Conservation (phyloP, 805 yeast genomes). For the Priceomyces medius region DNA sequence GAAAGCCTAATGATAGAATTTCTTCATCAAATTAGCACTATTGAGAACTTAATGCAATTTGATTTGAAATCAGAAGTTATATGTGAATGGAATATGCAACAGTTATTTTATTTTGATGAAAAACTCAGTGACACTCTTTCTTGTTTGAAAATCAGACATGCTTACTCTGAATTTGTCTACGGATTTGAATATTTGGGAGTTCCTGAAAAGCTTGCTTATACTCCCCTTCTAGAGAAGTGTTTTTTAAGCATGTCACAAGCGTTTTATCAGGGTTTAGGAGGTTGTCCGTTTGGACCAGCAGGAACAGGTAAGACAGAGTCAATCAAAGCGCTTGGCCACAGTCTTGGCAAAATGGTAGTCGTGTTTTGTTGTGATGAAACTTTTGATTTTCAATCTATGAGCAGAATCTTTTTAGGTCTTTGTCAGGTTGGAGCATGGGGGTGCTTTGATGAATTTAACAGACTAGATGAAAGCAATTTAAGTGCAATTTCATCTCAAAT, state of each 20-base stretch:
- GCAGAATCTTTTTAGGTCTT: slow-evolving; percentile 73
- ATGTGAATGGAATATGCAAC: slow-evolving; percentile 52
- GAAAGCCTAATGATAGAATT: slow-evolving; percentile 68
- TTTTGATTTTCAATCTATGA: slow-evolving; percentile 77
- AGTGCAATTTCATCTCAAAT: slow-evolving; percentile 85
- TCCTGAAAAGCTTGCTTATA: slow-evolving; percentile 69
- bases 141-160: slow-evolving; percentile 50
- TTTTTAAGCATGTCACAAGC: slow-evolving; percentile 75
- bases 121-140: slow-evolving; percentile 22
- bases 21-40: slow-evolving; percentile 54
- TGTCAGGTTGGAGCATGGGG: slow-evolving; percentile 90
- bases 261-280: slow-evolving; percentile 72
- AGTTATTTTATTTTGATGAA: slow-evolving; percentile 44
- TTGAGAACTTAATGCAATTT: slow-evolving; percentile 17
- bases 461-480: slow-evolving; percentile 66
- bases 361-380: slow-evolving; percentile 92
- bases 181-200: slow-evolving; percentile 84
- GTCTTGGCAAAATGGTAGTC: slow-evolving; percentile 74
- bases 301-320: slow-evolving; percentile 97
- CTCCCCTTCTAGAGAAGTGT: slow-evolving; percentile 66
- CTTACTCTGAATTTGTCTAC: slow-evolving; percentile 52
- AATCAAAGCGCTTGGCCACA: slow-evolving; percentile 77
- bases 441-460: slow-evolving; percentile 92
- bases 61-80: slow-evolving; percentile 8
- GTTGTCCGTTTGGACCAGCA: slow-evolving; percentile 92